Base-by-base conservation (phyloP, 352 stramenopile species). In the Phytophthora fragariaefolia region DNA sequence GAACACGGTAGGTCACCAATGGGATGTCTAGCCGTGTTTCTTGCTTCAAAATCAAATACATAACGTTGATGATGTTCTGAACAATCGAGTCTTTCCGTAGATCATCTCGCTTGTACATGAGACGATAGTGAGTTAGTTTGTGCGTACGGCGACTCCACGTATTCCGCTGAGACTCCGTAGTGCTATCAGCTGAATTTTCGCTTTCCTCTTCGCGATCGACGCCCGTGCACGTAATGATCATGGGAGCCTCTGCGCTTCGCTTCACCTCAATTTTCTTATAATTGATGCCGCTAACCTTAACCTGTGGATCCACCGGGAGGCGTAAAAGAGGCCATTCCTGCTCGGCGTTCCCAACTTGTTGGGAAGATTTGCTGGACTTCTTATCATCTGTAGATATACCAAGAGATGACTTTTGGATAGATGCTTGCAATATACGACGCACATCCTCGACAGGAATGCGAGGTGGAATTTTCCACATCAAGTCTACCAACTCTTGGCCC, bases 81-180 rank as follows among this genome's bases (percentile, higher is more conserved):
- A 96, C 85, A 28, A 92, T 89, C 3, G 84, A 77, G 62, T 96
- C 87, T 63, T 94, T 96, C 12, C 87, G 84, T 6, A 96, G 56
- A 66, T 96, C 87, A 47, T 96, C 87, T 10, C 87, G 85, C 63
- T 95, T 95, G 83, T 93, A 95, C 87, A 95, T 95, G 47, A 95
- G 66, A 0, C 87, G 85, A 63, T 93, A 95, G 56, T 81, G 83
- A 12, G 81, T 69, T 23, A 89, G 30, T 9, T 58, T 74, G 20
- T 77, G 72, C 7, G 58, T 66, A 17, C 66, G 61, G 6, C 71
- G 58, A 47, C 65, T 75, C 56, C 67, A 70, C 22, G 72, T 79
- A 34, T 79, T 78, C 9, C 69, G 73, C 15, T 75, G 79, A 4
- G 72, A 77, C 26, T 85, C 66, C 6, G 56, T 42, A 24, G 42